Evolutionary conservation across 805 yeast genomes (phyloP).

Genomic region (Monosporozyma servazzii): DNA sequence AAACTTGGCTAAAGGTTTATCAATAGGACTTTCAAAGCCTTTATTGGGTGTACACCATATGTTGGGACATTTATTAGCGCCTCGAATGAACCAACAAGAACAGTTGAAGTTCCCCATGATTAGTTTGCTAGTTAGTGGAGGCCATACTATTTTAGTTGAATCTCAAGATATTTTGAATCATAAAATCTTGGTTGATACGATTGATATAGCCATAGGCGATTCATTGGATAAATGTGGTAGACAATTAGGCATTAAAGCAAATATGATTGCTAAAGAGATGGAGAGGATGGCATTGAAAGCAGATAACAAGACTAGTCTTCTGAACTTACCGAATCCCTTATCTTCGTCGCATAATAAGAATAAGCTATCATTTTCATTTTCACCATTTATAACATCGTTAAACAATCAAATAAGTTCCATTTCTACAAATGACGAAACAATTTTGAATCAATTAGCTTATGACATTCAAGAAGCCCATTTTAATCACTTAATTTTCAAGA

Average conservation of each 20-base stretch:
- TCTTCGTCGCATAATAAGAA: conserved; percentile 40
- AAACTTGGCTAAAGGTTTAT: conserved; percentile 76
- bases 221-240: conserved; percentile 89
- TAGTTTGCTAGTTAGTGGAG: conserved; percentile 80
- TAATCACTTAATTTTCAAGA: conserved; percentile 59
- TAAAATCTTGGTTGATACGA: conserved; percentile 61
- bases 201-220: conserved; percentile 90
- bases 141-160: conserved; percentile 82
- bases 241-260: conserved; percentile 68
- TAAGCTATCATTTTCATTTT: conserved; percentile 58
- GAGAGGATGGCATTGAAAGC: conserved; percentile 41
- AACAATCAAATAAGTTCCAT: conserved; percentile 27
- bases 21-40: conserved; percentile 70
- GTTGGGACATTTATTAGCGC: conserved; percentile 80
- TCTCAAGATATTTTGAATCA: conserved; percentile 56
- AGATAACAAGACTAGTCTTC: neutral
- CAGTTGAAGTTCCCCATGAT: conserved; percentile 48
- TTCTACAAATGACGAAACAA: conserved; percentile 15
- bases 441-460: conserved; percentile 41
- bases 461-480: conserved; percentile 59
- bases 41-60: conserved; percentile 90
- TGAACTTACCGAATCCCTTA: conserved; percentile 44
- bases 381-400: conserved; percentile 58
- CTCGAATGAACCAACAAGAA: conserved; percentile 42
- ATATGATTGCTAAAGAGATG: conserved; percentile 78